Evolutionary conservation across 345 rosid genomes (phyloP).

Genomic region (Arabidopsis arenosa): DNA sequence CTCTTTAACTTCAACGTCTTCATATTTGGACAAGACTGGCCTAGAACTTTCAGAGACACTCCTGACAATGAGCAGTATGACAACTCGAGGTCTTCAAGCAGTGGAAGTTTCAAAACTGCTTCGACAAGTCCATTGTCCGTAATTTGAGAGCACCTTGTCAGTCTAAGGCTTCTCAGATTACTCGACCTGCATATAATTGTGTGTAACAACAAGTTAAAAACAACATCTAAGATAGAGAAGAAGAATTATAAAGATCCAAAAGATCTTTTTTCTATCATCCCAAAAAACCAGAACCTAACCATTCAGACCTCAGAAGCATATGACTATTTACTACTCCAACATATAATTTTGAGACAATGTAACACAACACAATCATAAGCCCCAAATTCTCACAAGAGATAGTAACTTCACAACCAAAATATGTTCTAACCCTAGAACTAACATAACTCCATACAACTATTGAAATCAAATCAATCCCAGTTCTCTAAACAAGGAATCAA

Average conservation of each 20-base stretch:
- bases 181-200: conserved; percentile 50
- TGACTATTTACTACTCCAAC: neutral
- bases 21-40: conserved; percentile 37
- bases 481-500: neutral
- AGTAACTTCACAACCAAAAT: no score
- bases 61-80: conserved; percentile 38
- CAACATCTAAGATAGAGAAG: neutral
- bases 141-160: conserved; percentile 45
- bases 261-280: neutral
- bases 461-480: no score
- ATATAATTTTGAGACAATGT: neutral
- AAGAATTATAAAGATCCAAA: neutral
- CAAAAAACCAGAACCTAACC: conserved; percentile 15
- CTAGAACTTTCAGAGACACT: conserved; percentile 28
- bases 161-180: conserved; percentile 53
- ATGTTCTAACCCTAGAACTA: no score
- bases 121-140: conserved; percentile 51
- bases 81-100: conserved; percentile 67
- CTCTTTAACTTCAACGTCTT: conserved; percentile 39
- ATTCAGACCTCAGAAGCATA: conserved; percentile 1
- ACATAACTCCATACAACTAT: no score
- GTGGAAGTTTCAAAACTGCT: conserved; percentile 54
- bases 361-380: neutral
- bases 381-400: no score
- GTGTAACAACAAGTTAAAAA: neutral